These are phyloP conservation scores for Podospora fimiseda DNA, from an alignment of 495 filamentous ascomycete species.

Conservation along the genomic window DNA sequence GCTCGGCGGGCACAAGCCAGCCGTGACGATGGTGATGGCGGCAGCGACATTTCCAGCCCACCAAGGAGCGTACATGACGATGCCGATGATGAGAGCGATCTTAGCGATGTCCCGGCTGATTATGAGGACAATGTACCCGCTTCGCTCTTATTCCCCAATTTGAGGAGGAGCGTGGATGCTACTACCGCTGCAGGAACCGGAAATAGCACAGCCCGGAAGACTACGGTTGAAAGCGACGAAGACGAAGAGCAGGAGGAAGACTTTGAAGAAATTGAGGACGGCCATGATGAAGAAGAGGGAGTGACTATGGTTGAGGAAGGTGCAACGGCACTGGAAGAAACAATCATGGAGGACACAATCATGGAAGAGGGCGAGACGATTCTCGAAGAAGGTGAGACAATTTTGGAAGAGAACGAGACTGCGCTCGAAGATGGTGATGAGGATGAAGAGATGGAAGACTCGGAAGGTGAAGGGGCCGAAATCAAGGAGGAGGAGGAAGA, in stretches of 20 bases:
- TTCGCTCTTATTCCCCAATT: conserved; percentile 40
- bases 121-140: conserved; percentile 42
- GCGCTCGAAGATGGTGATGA: conserved; percentile 26
- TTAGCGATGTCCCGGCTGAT: conserved; percentile 60
- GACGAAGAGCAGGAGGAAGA: conserved; percentile 20
- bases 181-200: not conserved
- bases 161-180: conserved; percentile 31
- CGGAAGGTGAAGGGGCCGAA: conserved; percentile 4
- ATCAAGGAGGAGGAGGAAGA: conserved; percentile 3
- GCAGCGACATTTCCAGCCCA: conserved; percentile 30
- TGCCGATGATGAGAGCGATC: conserved; percentile 74
- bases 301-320: conserved; percentile 15
- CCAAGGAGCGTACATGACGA: conserved; percentile 64
- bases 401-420: conserved; percentile 12
- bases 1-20: conserved; percentile 8
- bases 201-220: not conserved
- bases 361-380: conserved; percentile 11
- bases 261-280: conserved; percentile 16
- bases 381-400: no score
- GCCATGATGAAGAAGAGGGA: conserved; percentile 18
- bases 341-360: conserved; percentile 9
- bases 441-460: conserved; percentile 2
- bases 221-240: conserved; percentile 13
- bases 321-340: conserved; percentile 8
- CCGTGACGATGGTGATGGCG: conserved; percentile 11